Conservation (phyloP, 345 rosid species). For the Acer campestre region DNA sequence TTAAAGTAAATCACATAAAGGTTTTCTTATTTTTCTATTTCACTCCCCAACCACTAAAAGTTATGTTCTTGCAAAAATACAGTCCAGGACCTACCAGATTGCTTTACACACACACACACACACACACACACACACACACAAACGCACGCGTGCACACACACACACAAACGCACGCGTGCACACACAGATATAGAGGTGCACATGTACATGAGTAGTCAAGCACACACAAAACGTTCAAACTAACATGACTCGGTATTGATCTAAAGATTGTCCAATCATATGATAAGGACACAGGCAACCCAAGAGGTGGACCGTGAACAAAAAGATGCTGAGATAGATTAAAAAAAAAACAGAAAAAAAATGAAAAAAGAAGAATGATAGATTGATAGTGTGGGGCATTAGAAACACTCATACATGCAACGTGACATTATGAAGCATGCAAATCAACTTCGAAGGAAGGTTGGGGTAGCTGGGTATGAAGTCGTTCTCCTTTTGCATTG, state of each 20-base stretch:
- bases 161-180: neutral
- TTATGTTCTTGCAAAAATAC: neutral
- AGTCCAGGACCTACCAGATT: neutral
- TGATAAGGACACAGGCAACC: neutral
- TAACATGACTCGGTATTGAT: neutral
- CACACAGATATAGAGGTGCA: neutral
- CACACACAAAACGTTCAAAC: neutral
- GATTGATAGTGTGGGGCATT: neutral
- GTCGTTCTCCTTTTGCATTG: constrained; percentile 74
- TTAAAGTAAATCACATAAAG: neutral
- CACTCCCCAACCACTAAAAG: neutral
- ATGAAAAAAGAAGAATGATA: neutral
- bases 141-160: neutral
- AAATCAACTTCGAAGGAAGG: constrained; percentile 71
- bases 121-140: neutral
- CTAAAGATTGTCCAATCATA: neutral
- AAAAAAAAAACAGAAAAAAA: neutral
- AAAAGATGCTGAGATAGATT: neutral
- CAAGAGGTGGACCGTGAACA: neutral
- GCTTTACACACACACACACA: neutral
- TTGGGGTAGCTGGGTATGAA: constrained; percentile 75
- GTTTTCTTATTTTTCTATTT: neutral
- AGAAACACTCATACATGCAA: constrained; percentile 54
- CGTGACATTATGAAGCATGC: constrained; percentile 70
- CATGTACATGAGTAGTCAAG: neutral